Base-by-base conservation (phyloP, 2,329 filamentous ascomycete species). In the Escovopsis weberi region DNA sequence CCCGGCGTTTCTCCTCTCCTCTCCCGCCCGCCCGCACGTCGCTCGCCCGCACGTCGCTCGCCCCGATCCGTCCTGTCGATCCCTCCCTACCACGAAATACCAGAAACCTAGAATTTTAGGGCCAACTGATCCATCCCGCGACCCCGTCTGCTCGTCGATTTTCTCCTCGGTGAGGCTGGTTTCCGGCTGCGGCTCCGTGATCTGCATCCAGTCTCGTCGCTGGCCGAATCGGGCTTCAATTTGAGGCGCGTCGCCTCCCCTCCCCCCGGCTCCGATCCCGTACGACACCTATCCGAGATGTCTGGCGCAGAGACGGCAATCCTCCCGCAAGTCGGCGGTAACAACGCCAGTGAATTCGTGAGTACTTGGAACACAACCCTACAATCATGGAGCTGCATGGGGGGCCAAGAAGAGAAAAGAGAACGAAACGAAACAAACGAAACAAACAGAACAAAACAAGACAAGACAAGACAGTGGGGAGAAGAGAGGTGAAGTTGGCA, bases 281-380 rank as follows among this genome's bases (percentile, higher is more conserved):
- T 18, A 35, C n/a, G 12, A 35, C 12, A 34, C 4, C 33, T n/a
- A 38, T 38, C 23, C n/a, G 12, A 34, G 26, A 63, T 63, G 60
- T 63, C 60, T 44, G 57, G 53, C 41, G 51, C 57, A 39, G 60
- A 63, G 43, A 48, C 52, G 43, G 50, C 54, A 36, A 45, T 57
- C 37, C 53, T 63, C 55, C 56, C 51, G 51, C 65, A 67, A 49
- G 65, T 67, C 59, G 66, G 67, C 48, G 66, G 67, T 57, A 91
- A 84, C 65, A 94, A 85, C 68, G 93, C 87, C 48, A 94, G 87
- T 72, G 87, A 94, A 69, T 94, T 94, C 74, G 87, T 94, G 70
- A 71, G 84, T 82, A 38, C 11, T 34, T 12, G 5, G 23, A 19
- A 42, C 37, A 15, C 12, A 35, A 12, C 28, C 23, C 18, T 11